Conservation (phyloP, 129 eudicot species). For the Helichrysum umbraculigerum region DNA sequence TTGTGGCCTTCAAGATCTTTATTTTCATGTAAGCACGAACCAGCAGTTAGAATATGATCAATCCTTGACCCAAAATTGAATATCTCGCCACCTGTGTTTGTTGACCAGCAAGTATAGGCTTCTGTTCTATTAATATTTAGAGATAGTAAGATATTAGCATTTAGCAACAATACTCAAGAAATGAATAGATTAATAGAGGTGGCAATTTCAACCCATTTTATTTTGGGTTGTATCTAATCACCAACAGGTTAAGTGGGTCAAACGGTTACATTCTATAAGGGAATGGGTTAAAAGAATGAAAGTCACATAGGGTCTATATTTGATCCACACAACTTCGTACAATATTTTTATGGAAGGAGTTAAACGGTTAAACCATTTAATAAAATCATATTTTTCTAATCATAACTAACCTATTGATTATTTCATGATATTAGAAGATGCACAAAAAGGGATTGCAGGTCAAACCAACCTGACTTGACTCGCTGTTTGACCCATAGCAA, state of each 20-base stretch:
- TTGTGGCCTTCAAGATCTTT: conserved; percentile 52
- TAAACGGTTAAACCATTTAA: too few species aligned
- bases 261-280: neutral
- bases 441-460: too few species aligned
- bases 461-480: too few species aligned
- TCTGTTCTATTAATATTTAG: conserved; percentile 52
- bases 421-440: too few species aligned
- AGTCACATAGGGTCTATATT: neutral
- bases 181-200: neutral
- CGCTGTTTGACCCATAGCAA: neutral
- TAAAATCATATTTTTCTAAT: too few species aligned
- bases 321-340: neutral
- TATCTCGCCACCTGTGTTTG: conserved; percentile 81
- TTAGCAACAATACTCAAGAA: conserved; percentile 1
- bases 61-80: conserved; percentile 92
- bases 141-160: conserved; percentile 10
- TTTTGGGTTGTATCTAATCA: neutral
- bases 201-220: neutral
- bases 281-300: neutral
- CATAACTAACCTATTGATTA: too few species aligned
- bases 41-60: conserved; percentile 83
- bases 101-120: conserved; percentile 94
- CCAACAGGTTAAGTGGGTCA: neutral
- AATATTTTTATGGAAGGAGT: too few species aligned
- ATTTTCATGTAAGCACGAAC: conserved; percentile 71